phyloP scores from a whole-genome alignment of 2,329 filamentous ascomycete species.

The Calonectria crousiana region DNA sequence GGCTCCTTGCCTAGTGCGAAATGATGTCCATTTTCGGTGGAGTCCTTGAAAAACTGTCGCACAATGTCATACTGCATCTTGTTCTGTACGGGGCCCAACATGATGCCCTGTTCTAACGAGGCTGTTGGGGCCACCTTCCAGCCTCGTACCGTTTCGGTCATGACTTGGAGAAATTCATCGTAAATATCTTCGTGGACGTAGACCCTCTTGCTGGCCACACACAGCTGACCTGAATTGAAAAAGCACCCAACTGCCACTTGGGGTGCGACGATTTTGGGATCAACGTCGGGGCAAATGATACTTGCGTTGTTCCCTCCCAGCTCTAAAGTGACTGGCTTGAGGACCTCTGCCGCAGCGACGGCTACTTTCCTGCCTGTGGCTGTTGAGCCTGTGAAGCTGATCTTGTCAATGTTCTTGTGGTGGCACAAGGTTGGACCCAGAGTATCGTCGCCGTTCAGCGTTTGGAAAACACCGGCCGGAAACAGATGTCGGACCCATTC shows the following conservation, averaged over 20 bases:
- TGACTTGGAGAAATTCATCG: neutral
- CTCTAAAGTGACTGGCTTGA: constrained; percentile 59
- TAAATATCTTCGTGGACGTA: constrained; percentile 2
- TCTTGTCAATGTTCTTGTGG: constrained; percentile 70
- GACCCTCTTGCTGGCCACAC: neutral
- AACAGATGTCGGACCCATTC: constrained; percentile 68
- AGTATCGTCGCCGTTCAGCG: constrained; percentile 69
- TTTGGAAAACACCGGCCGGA: constrained; percentile 71
- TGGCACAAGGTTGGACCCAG: constrained; percentile 68
- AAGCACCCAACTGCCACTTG: neutral
- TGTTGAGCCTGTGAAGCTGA: constrained; percentile 72
- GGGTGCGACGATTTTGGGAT: neutral
- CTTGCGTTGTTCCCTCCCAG: constrained; percentile 9
- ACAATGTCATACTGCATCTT: constrained; percentile 8
- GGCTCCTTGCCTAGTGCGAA: neutral
- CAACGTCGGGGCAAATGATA: constrained; percentile 10
- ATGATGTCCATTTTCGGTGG: neutral
- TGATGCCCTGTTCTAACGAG: neutral
- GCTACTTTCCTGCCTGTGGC: constrained; percentile 71
- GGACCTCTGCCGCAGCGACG: constrained; percentile 61
- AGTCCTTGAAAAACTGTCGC: neutral
- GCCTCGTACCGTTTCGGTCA: neutral
- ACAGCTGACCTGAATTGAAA: constrained; percentile 52
- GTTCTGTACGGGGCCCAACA: neutral
- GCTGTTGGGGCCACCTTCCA: constrained; percentile 1